phyloP scores from a whole-genome alignment of 2,329 filamentous ascomycete genomes.

The Botrytis fabae region DNA sequence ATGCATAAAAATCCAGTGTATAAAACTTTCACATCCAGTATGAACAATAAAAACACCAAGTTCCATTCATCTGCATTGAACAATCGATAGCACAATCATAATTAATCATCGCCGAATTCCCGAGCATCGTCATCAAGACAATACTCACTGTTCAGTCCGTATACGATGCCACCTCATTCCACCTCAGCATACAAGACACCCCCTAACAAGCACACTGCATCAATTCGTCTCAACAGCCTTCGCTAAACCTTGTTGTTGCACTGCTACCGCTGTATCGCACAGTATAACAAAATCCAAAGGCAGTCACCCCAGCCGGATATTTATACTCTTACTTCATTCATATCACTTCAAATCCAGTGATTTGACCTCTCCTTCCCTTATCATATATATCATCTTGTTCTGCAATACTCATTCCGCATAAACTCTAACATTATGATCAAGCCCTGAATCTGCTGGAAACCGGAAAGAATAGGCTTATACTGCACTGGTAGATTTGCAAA shows the following conservation, averaged over 20 bases:
- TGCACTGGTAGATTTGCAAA: not conserved
- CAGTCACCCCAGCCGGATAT: not conserved
- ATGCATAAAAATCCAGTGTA: too few relatives aligned
- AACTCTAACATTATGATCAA: not conserved
- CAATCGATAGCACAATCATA: too few relatives aligned
- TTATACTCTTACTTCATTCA: not conserved
- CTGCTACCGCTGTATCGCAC: not conserved
- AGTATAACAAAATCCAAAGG: not conserved
- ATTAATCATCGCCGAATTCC: not conserved
- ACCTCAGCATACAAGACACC: not conserved
- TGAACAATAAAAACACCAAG: too few relatives aligned
- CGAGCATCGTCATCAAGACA: not conserved
- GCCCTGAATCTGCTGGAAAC: not conserved
- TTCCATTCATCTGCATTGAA: too few relatives aligned
- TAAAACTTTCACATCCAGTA: too few relatives aligned
- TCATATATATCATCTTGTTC: not conserved
- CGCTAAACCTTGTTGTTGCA: not conserved
- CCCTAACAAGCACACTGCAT: not conserved
- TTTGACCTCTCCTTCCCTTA: not conserved
- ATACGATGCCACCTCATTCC: not conserved
- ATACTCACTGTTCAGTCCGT: not conserved
- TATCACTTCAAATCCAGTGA: not conserved
- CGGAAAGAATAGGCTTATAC: not conserved
- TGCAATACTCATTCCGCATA: fast-evolving
- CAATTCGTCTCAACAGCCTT: not conserved